phyloP scores from a whole-genome alignment of 177 flowering plant genomes.

The Vitis hybrid region DNA sequence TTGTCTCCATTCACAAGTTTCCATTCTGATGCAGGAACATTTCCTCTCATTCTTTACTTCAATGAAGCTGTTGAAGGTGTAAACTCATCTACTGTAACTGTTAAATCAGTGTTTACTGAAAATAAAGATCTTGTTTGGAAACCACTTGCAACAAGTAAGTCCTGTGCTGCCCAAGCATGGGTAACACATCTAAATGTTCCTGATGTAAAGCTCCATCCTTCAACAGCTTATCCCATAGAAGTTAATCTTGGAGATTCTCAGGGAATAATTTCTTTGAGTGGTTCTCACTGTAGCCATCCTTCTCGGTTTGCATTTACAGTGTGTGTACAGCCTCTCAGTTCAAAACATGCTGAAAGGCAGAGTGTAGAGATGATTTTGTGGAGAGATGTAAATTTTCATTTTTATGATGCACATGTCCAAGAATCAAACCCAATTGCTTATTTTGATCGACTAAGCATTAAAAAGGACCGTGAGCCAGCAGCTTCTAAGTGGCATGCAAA shows the following conservation, averaged over 20 bases:
- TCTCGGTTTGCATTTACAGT: slow-evolving; percentile 46
- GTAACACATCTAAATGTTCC: slow-evolving; percentile 48
- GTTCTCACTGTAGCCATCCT: slow-evolving; percentile 33
- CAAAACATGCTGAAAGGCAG: slow-evolving; percentile 17
- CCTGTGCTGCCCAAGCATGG: slow-evolving; percentile 60
- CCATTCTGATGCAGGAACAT: slow-evolving; percentile 26
- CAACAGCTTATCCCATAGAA: slow-evolving; percentile 41
- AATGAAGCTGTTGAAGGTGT: slow-evolving; percentile 76
- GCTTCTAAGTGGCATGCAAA: slow-evolving; percentile 44
- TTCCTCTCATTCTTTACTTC: slow-evolving; percentile 78
- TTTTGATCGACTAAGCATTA: slow-evolving; percentile 29
- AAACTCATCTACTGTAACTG: slow-evolving; percentile 50
- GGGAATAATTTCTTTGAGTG: slow-evolving; percentile 62
- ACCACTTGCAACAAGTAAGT: slow-evolving; percentile 55
- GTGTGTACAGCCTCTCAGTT: slow-evolving; percentile 22
- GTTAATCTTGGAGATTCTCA: slow-evolving; percentile 53
- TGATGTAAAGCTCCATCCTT: slow-evolving; percentile 25
- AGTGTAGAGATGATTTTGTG: slow-evolving; percentile 38
- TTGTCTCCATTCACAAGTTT: slow-evolving; percentile 31
- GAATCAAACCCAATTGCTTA: slow-evolving; percentile 25
- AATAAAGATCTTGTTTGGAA: slow-evolving; percentile 58
- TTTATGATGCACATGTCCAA: slow-evolving; percentile 16
- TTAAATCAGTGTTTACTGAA: slow-evolving; percentile 35
- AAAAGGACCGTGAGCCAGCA: slow-evolving; percentile 23
- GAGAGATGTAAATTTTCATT: slow-evolving; percentile 49